phyloP scores from a whole-genome alignment of 345 rosid genomes.

The Cochlearia excelsa region DNA sequence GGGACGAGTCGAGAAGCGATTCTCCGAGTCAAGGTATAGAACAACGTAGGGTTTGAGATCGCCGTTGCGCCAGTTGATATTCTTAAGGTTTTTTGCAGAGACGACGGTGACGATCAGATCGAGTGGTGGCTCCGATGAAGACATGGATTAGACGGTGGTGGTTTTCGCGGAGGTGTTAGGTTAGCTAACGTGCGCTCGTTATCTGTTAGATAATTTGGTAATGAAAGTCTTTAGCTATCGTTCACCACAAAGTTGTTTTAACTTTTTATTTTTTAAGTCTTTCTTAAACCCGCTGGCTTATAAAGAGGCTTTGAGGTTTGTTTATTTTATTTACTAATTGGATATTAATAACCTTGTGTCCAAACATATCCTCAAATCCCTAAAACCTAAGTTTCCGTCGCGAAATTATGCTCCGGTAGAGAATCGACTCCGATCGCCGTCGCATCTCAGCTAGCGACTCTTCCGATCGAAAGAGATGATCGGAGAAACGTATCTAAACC shows the following conservation, averaged over 20 bases:
- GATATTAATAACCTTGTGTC: slow-evolving; percentile 18
- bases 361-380: slow-evolving; percentile 30
- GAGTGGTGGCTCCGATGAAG: slow-evolving; percentile 33
- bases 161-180: slow-evolving; percentile 25
- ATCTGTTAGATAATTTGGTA: neutral
- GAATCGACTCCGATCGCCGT: slow-evolving; percentile 41
- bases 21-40: slow-evolving; percentile 45
- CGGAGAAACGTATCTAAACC: slow-evolving; percentile 80
- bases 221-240: neutral
- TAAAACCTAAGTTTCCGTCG: slow-evolving; percentile 24
- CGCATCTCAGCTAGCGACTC: slow-evolving; percentile 54
- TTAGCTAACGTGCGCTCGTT: slow-evolving; percentile 35
- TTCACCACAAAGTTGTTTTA: neutral
- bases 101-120: slow-evolving; percentile 44
- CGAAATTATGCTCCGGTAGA: slow-evolving; percentile 29
- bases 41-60: slow-evolving; percentile 53
- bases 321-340: neutral
- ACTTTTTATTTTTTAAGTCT: neutral
- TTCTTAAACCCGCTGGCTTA: slow-evolving; percentile 1
- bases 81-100: slow-evolving; percentile 59
- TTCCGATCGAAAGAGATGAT: slow-evolving; percentile 73
- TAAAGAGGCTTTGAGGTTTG: neutral
- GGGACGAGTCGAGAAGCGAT: slow-evolving; percentile 49
- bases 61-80: slow-evolving; percentile 70
- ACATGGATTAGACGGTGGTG: slow-evolving; percentile 38